Evolutionary conservation across 225 moss, liverwort and hornwort genomes (phyloP).

Genomic region (Straminergon stramineum): DNA sequence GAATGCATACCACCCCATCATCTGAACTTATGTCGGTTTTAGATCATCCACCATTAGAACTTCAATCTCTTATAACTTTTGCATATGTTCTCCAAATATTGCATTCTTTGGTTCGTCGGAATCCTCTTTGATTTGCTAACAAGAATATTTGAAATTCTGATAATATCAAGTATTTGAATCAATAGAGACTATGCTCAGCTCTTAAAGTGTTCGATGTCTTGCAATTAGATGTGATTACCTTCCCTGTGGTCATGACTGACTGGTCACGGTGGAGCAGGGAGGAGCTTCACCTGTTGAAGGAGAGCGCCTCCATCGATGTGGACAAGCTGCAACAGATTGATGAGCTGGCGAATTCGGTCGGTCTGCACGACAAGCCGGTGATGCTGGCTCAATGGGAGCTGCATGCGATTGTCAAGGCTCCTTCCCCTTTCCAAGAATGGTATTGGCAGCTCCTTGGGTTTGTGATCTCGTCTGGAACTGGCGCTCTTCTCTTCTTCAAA

Average conservation of each 20-base stretch:
- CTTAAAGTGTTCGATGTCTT: not conserved
- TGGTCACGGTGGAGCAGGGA: slow-evolving; percentile 19
- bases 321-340: slow-evolving; percentile 50
- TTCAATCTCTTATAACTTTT: not conserved
- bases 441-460: slow-evolving; percentile 40
- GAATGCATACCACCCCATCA: not conserved
- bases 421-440: slow-evolving; percentile 31
- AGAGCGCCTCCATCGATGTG: slow-evolving; percentile 22
- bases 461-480: slow-evolving; percentile 33
- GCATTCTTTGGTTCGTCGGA: not conserved
- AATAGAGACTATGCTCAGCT: not conserved
- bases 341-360: slow-evolving; percentile 61
- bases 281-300: slow-evolving; percentile 37
- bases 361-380: slow-evolving; percentile 28
- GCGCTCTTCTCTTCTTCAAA: slow-evolving; percentile 43
- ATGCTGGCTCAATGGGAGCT: slow-evolving; percentile 37
- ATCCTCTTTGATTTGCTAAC: not conserved
- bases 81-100: not conserved
- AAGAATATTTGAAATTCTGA: not conserved
- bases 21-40: not conserved
- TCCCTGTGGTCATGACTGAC: not conserved
- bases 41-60: not conserved
- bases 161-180: not conserved
- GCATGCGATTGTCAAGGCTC: slow-evolving; percentile 18
- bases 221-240: not conserved